Percentiles rank a stretch among this genome's conserved stretches.
These are phyloP conservation scores for Nemania serpens DNA, from an alignment of 2,329 filamentous ascomycete genomes.

Conservation along the genomic window DNA sequence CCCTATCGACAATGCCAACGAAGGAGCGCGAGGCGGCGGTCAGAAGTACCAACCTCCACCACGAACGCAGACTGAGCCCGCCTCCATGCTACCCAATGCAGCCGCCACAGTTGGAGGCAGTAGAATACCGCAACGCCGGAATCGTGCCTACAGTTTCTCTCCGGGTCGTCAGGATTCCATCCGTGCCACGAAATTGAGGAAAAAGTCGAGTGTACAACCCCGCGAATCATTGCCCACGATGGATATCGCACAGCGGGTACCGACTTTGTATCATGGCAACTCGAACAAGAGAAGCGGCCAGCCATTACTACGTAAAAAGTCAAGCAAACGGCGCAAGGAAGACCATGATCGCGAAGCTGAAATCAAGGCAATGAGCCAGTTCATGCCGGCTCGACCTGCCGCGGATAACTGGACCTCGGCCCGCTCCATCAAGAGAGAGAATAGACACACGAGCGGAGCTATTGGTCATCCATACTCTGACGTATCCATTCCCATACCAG, in stretches of 20 bases:
- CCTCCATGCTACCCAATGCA: conserved; percentile 34
- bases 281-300: conserved; percentile 62
- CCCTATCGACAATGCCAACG: conserved; percentile 28
- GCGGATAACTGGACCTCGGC: conserved; percentile 64
- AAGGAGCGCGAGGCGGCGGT: conserved; percentile 27
- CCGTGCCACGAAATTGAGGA: conserved; percentile 44
- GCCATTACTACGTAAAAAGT: conserved; percentile 69
- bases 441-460: conserved; percentile 61
- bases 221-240: conserved; percentile 26
- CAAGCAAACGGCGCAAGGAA: conserved; percentile 76
- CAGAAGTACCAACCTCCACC: conserved; percentile 28
- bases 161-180: conserved; percentile 62
- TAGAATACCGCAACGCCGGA: conserved; percentile 49
- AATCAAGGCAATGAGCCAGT: conserved; percentile 81
- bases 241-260: conserved; percentile 44
- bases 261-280: conserved; percentile 59
- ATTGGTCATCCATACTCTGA: conserved; percentile 70
- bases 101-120: conserved; percentile 27
- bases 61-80: conserved; percentile 38
- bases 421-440: conserved; percentile 65
- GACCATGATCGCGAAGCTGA: conserved; percentile 83
- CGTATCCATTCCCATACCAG: conserved; percentile 73
- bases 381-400: conserved; percentile 66
- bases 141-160: conserved; percentile 65
- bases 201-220: conserved; percentile 33